Percentiles rank a stretch among this genome's conserved stretches.
Evolutionary conservation across 1,139 yeast genomes (phyloP).

Genomic region (Pichia sp.): DNA sequence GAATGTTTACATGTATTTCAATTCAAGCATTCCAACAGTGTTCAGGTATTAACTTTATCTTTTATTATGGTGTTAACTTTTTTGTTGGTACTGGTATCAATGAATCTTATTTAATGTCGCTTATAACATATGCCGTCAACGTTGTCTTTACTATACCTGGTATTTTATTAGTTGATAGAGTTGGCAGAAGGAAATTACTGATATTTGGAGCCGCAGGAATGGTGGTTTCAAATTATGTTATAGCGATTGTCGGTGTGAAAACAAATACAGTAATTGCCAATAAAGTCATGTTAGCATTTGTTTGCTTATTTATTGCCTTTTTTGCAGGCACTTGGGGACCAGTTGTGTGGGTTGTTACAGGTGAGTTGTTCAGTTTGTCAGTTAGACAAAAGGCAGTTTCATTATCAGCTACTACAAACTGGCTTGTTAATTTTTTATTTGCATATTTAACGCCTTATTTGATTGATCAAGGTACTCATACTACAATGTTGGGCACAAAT

Average conservation of each 20-base stretch:
- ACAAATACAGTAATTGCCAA: conserved; percentile 42
- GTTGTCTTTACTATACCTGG: conserved; percentile 69
- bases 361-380: conserved; percentile 67
- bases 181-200: conserved; percentile 60
- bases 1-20: conserved; percentile 64
- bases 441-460: conserved; percentile 69
- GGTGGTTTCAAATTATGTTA: conserved; percentile 55
- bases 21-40: conserved; percentile 71
- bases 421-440: conserved; percentile 71
- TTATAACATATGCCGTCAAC: conserved; percentile 67
- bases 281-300: conserved; percentile 58
- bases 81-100: conserved; percentile 56
- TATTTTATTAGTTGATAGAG: conserved; percentile 56
- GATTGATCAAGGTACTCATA: conserved; percentile 55
- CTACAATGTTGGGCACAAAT: conserved; percentile 60
- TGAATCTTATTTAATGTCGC: conserved; percentile 59
- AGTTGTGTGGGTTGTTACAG: conserved; percentile 67
- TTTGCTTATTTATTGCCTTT: conserved; percentile 64
- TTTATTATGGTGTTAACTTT: conserved; percentile 73
- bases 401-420: conserved; percentile 68
- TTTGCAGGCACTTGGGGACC: conserved; percentile 85
- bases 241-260: conserved; percentile 61
- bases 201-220: conserved; percentile 60
- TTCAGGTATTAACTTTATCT: conserved; percentile 72
- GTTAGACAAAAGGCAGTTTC: conserved; percentile 74